These are phyloP conservation scores for Argentina anserina DNA, from an alignment of 306 rosid species.

Conservation along the genomic window DNA sequence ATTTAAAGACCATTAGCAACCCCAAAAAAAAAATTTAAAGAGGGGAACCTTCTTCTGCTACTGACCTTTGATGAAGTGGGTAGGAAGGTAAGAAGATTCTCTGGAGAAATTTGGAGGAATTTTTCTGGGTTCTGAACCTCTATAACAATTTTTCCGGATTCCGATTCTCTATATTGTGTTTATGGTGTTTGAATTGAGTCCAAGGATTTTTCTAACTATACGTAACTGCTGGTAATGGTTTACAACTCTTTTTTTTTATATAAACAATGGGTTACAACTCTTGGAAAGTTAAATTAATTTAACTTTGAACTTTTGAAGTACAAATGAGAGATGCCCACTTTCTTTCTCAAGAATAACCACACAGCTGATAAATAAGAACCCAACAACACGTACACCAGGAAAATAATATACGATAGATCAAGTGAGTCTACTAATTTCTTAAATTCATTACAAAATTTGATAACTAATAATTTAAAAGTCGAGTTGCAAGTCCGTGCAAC, in stretches of 20 bases:
- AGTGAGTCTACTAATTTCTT: too few relatives aligned
- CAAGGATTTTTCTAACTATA: neutral
- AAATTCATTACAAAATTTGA: too few relatives aligned
- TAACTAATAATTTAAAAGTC: too few relatives aligned
- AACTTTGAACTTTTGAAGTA: conserved; percentile 13
- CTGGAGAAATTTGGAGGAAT: conserved; percentile 34
- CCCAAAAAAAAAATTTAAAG: conserved; percentile 58
- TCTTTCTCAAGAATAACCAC: neutral
- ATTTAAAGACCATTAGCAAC: conserved; percentile 12
- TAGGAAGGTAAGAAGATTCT: conserved; percentile 98
- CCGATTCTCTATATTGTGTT: conserved; percentile 12
- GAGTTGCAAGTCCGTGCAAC: too few relatives aligned
- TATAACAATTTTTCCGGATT: conserved; percentile 25
- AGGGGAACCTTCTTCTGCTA: conserved; percentile 75
- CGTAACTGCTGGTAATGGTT: conserved; percentile 6
- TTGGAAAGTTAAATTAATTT: neutral
- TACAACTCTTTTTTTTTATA: too few relatives aligned
- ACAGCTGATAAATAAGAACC: too few relatives aligned
- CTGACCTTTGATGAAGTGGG: conserved; percentile 95
- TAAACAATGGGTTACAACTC: neutral
- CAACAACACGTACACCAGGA: too few relatives aligned
- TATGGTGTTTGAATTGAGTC: neutral
- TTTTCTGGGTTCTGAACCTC: conserved; percentile 36
- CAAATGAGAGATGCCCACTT: neutral
- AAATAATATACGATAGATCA: too few relatives aligned